Conservation (phyloP, 2,329 filamentous ascomycete species). For the Aspergillus carbonarius region DNA sequence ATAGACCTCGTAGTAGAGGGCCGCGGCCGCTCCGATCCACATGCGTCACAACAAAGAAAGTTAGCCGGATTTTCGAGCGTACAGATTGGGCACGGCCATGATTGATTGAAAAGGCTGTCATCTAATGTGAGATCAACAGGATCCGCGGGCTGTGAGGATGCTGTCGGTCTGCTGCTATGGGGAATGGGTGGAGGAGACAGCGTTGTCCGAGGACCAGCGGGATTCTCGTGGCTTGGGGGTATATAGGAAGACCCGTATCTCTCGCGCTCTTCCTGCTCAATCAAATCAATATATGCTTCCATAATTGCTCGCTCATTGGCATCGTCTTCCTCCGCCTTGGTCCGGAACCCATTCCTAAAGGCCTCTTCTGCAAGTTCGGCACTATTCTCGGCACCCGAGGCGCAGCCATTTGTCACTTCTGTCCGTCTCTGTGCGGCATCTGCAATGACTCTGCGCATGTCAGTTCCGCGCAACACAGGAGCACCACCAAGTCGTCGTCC, state of each 20-base stretch:
- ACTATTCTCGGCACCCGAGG: slow-evolving; percentile 66
- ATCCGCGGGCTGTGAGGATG: slow-evolving; percentile 5
- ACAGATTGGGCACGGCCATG: slow-evolving; percentile 62
- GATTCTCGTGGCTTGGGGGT: slow-evolving; percentile 53
- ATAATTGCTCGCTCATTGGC: slow-evolving; percentile 86
- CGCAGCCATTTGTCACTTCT: slow-evolving; percentile 70
- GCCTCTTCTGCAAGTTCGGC: slow-evolving; percentile 67
- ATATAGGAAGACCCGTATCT: slow-evolving; percentile 59
- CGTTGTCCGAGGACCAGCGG: slow-evolving; percentile 48
- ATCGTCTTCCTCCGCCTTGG: slow-evolving; percentile 81
- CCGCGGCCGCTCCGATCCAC: slow-evolving; percentile 54
- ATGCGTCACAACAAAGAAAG: slow-evolving; percentile 61
- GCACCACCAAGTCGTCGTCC: slow-evolving; percentile 72
- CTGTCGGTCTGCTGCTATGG: slow-evolving; percentile 24
- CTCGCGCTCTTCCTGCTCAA: slow-evolving; percentile 72
- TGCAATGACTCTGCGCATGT: slow-evolving; percentile 71
- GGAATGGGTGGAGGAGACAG: slow-evolving; percentile 41
- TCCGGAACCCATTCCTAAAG: slow-evolving; percentile 72
- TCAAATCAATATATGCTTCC: slow-evolving; percentile 79
- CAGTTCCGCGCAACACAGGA: slow-evolving; percentile 56
- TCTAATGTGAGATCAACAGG: slow-evolving; percentile 20
- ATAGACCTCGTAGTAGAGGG: slow-evolving; percentile 21
- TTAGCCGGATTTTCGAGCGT: slow-evolving; percentile 62
- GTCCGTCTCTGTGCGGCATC: slow-evolving; percentile 69
- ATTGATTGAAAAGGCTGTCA: slow-evolving; percentile 37